Evolutionary conservation across 176 grass and related monocot species (phyloP).

Genomic region (Avena eriantha): DNA sequence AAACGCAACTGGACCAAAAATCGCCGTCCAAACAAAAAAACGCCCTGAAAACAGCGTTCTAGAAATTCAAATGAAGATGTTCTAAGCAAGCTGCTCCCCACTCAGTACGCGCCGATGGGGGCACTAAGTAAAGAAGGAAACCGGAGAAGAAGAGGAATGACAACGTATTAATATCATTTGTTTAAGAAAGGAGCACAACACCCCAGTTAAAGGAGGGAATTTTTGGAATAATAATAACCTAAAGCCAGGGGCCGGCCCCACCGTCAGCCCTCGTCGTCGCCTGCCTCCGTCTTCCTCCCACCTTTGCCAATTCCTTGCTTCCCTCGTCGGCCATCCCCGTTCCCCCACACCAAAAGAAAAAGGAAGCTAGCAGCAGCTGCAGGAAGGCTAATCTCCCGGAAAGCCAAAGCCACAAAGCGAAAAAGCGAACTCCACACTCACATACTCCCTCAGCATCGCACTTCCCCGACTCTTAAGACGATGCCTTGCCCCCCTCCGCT

Average conservation of each 20-base stretch:
- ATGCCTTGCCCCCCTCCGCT: constrained; percentile 48
- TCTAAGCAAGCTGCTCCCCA: too few relatives aligned
- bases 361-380: neutral
- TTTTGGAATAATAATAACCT: too few relatives aligned
- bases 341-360: constrained; percentile 2
- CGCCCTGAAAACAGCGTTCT: too few relatives aligned
- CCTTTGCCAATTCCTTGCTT: constrained; percentile 50
- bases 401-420: constrained; percentile 48
- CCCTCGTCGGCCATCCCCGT: constrained; percentile 28
- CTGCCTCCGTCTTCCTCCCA: neutral
- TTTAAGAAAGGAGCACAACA: too few relatives aligned
- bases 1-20: too few relatives aligned
- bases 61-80: too few relatives aligned
- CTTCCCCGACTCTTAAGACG: constrained; percentile 28
- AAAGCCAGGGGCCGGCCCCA: neutral
- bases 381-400: neutral
- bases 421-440: constrained; percentile 44
- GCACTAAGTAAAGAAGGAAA: too few relatives aligned
- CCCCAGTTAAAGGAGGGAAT: too few relatives aligned
- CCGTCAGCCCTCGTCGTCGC: neutral
- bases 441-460: neutral
- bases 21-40: too few relatives aligned
- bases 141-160: too few relatives aligned
- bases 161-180: too few relatives aligned
- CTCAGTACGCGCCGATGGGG: too few relatives aligned